Percentiles rank a stretch among this genome's conserved stretches.
phyloP scores from a whole-genome alignment of 1,284 basidiomycete genomes.

The Malassezia sp. region DNA sequence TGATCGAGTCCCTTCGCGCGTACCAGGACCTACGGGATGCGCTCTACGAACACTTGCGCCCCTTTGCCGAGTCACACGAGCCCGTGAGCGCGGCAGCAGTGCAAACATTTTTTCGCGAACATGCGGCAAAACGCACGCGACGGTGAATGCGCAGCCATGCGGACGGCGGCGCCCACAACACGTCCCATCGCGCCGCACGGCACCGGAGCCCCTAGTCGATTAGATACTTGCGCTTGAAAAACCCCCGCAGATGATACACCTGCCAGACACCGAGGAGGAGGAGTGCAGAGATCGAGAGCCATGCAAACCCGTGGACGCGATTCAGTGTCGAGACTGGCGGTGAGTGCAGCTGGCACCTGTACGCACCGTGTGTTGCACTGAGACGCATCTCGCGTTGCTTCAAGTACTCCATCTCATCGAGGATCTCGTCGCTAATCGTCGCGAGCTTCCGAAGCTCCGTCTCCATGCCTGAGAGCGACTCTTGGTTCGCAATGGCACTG shows the following conservation, averaged over 20 bases:
- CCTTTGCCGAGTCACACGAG: constrained; percentile 44
- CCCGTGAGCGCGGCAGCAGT: constrained; percentile 45
- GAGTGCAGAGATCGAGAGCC: constrained; percentile 70
- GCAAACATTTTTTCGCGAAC: constrained; percentile 41
- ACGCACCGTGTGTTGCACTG: constrained; percentile 78
- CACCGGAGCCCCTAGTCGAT: constrained; percentile 57
- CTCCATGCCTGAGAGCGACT: constrained; percentile 85
- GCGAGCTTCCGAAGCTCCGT: constrained; percentile 97
- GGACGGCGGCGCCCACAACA: too few relatives aligned
- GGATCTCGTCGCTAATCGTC: constrained; percentile 81
- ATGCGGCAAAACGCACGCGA: constrained; percentile 1
- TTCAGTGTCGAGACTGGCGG: constrained; percentile 71
- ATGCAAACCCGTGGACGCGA: constrained; percentile 84
- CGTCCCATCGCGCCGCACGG: too few relatives aligned
- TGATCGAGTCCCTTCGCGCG: constrained; percentile 46
- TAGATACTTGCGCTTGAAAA: constrained; percentile 94
- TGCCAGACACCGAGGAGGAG: constrained; percentile 84
- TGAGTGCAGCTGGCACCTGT: too few relatives aligned
- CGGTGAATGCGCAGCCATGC: too few relatives aligned
- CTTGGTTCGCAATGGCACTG: constrained; percentile 97
- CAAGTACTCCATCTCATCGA: constrained; percentile 85
- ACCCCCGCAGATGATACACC: constrained; percentile 78
- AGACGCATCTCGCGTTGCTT: constrained; percentile 79
- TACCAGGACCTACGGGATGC: constrained; percentile 45
- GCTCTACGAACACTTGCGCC: constrained; percentile 46